Evolutionary conservation across 257 asterid species (phyloP).

Genomic region (Fraxinus quadrangulata): DNA sequence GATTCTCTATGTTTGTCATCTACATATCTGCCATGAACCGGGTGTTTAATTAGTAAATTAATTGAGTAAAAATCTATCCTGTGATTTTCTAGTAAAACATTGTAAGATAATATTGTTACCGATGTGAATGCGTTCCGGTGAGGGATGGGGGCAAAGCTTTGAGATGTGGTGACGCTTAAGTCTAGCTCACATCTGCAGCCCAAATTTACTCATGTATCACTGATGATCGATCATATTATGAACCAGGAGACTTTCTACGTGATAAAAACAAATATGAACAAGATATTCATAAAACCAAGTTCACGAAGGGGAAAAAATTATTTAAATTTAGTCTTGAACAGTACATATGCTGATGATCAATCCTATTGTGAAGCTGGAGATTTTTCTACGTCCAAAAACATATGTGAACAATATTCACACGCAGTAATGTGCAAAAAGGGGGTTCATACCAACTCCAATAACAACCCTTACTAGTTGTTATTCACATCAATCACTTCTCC

Average conservation of each 20-base stretch:
- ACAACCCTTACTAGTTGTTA: constrained; percentile 29
- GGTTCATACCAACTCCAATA: constrained; percentile 34
- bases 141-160: neutral
- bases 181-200: constrained; percentile 3
- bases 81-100: too few relatives aligned
- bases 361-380: neutral
- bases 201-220: constrained; percentile 16
- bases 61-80: too few relatives aligned
- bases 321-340: too few relatives aligned
- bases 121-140: neutral
- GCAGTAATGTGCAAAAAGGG: neutral
- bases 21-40: too few relatives aligned
- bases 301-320: too few relatives aligned
- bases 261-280: constrained; percentile 22
- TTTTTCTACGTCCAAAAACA: constrained; percentile 18
- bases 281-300: neutral
- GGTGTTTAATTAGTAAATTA: too few relatives aligned
- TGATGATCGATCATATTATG: neutral
- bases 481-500: constrained; percentile 29
- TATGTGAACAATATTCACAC: constrained; percentile 25
- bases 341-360: neutral
- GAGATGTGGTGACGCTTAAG: neutral
- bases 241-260: constrained; percentile 1
- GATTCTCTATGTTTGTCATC: neutral
- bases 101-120: too few relatives aligned